Percentiles rank a stretch among this genome's conserved stretches.
Conservation (phyloP, 129 eudicot genomes). For the Chrysanthemum lavandulifolium region DNA sequence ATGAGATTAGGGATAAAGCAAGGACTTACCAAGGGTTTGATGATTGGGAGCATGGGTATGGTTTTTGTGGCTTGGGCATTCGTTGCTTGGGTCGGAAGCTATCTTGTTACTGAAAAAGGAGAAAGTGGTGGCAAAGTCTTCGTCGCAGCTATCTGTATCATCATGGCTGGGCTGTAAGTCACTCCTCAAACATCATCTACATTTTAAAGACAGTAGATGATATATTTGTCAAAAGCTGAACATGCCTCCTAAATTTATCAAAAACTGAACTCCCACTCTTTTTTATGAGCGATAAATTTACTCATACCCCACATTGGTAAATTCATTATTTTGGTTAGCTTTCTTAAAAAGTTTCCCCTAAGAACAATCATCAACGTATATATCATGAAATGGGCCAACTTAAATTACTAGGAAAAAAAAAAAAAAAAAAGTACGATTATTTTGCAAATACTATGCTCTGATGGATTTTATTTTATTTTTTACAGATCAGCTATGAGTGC, state of each 20-base stretch:
- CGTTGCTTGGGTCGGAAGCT: slow-evolving; percentile 67
- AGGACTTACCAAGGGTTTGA: slow-evolving; percentile 65
- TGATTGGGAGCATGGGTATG: slow-evolving; percentile 84
- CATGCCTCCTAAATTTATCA: no score
- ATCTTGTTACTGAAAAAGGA: slow-evolving; percentile 59
- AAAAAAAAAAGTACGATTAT: background rate
- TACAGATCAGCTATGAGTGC: slow-evolving; percentile 66
- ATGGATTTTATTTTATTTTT: slow-evolving; percentile 20
- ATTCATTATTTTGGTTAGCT: no score
- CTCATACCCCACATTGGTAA: no score
- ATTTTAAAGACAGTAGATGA: background rate
- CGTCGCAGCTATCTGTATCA: slow-evolving; percentile 46
- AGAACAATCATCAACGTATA: no score
- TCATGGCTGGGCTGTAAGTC: slow-evolving; percentile 73
- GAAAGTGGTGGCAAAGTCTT: slow-evolving; percentile 72
- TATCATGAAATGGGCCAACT: no score
- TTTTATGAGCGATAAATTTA: no score
- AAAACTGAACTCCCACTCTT: no score
- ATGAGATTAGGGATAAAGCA: slow-evolving; percentile 56
- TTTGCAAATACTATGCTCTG: background rate
- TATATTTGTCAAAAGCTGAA: no score
- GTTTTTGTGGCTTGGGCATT: slow-evolving; percentile 69
- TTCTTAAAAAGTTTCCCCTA: no score
- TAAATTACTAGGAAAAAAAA: background rate
- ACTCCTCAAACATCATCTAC: slow-evolving; percentile 1